Conservation (phyloP, 345 rosid species). For the Dimocarpus longan region DNA sequence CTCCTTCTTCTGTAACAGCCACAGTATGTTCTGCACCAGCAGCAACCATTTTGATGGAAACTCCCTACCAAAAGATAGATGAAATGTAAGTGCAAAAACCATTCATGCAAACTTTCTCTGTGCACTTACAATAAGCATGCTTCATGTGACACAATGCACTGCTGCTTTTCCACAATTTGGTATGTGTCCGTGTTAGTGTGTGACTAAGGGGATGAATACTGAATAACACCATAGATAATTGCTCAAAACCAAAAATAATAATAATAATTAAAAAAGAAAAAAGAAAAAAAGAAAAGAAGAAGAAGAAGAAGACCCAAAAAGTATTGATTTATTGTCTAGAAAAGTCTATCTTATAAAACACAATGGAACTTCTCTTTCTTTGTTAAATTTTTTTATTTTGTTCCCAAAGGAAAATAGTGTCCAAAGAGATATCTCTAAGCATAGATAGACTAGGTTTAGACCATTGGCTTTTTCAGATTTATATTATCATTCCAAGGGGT, state of each 20-base stretch:
- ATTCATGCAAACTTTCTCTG: background rate
- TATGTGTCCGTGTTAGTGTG: background rate
- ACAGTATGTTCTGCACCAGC: conserved; percentile 99
- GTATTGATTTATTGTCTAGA: too few species aligned
- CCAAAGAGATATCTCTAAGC: too few species aligned
- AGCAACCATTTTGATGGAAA: conserved; percentile 82
- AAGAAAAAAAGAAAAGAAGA: too few species aligned
- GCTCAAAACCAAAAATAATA: too few species aligned
- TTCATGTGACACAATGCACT: background rate
- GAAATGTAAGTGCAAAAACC: conserved; percentile 27
- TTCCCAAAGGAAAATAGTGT: background rate
- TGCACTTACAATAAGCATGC: background rate
- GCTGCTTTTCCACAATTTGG: background rate
- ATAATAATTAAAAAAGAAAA: too few species aligned
- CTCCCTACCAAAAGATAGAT: conserved; percentile 55
- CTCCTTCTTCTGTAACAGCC: conserved; percentile 90
- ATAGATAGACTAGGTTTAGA: too few species aligned
- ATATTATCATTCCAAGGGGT: too few species aligned
- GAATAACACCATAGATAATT: background rate
- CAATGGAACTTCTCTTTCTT: too few species aligned
- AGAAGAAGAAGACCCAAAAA: too few species aligned
- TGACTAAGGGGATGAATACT: background rate
- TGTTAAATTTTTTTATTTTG: background rate
- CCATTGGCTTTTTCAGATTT: too few species aligned
- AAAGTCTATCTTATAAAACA: too few species aligned